Percentiles rank a stretch among this genome's conserved stretches.
These are phyloP conservation scores for Zygosaccharomyces gambellarensis DNA, from an alignment of 805 yeast species.

Conservation along the genomic window DNA sequence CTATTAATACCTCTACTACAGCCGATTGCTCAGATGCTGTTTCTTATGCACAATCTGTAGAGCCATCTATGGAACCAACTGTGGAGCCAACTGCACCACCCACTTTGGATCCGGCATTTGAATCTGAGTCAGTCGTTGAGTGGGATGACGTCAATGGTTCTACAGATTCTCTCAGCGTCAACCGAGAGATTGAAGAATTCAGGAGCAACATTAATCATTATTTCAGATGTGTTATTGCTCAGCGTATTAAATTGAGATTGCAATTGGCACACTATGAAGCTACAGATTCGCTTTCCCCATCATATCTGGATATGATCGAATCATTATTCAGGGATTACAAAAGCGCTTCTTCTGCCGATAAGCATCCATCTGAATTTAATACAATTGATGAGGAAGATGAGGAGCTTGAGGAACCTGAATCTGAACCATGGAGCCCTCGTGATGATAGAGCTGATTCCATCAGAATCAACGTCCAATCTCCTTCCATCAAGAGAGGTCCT, in stretches of 20 bases:
- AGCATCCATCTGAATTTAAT: conserved; percentile 7
- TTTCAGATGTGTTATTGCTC: conserved; percentile 24
- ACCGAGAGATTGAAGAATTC: conserved; percentile 2
- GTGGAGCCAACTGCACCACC: background rate
- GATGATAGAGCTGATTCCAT: conserved; percentile 3
- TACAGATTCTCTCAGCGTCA: background rate
- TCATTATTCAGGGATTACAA: conserved; percentile 15
- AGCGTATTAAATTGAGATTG: conserved; percentile 27
- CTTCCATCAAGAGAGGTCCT: conserved; percentile 8
- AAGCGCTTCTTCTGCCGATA: conserved; percentile 9
- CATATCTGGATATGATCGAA: conserved; percentile 13
- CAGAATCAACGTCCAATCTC: conserved; percentile 10
- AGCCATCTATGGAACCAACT: background rate
- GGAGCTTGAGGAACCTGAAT: conserved; percentile 1
- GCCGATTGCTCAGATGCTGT: background rate
- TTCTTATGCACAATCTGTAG: background rate
- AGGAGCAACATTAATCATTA: conserved; percentile 20
- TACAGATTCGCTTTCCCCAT: conserved; percentile 10
- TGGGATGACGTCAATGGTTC: background rate
- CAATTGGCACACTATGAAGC: conserved; percentile 26
- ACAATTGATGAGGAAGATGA: conserved; percentile 7
- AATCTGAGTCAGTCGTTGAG: background rate
- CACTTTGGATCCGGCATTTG: background rate
- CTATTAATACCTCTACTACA: background rate
- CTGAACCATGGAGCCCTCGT: background rate